Evolutionary conservation across 2,329 filamentous ascomycete genomes (phyloP).

Genomic region (Aureobasidium sp.): DNA sequence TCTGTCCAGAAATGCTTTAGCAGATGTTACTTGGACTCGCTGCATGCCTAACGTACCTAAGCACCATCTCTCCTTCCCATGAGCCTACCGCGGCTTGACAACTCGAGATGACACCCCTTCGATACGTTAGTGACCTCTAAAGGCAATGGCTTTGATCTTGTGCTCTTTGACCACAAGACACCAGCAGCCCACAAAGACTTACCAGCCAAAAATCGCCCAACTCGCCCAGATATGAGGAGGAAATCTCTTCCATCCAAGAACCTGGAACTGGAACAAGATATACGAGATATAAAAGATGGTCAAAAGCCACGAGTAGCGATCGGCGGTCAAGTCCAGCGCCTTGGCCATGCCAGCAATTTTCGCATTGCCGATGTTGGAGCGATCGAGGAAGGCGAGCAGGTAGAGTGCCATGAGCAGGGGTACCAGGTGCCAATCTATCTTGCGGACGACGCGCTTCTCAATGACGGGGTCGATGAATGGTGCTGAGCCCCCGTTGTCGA

Average conservation of each 20-base stretch:
- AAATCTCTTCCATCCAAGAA: conserved; percentile 23
- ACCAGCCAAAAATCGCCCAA: conserved; percentile 19
- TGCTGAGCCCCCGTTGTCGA: conserved; percentile 4
- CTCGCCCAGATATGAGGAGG: conserved; percentile 29
- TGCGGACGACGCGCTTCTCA: conserved; percentile 25
- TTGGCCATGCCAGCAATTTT: conserved; percentile 47
- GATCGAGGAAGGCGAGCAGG: conserved; percentile 27
- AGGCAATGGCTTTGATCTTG: no score
- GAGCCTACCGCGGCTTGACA: conserved; percentile 34
- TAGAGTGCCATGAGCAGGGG: conserved; percentile 29
- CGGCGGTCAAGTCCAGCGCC: conserved; percentile 41
- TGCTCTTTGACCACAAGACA: not conserved
- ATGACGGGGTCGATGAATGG: conserved; percentile 14
- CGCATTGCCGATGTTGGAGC: conserved; percentile 38
- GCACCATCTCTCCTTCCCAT: conserved; percentile 38
- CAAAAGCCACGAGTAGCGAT: conserved; percentile 45
- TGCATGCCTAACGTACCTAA: conserved; percentile 19
- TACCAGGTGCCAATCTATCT: conserved; percentile 27
- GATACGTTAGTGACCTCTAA: not conserved
- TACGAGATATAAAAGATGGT: conserved; percentile 50
- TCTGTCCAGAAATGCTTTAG: conserved; percentile 21
- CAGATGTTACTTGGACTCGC: no score
- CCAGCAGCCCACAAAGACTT: not conserved
- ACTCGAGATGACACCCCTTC: conserved; percentile 38
- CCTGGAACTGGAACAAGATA: conserved; percentile 36